Conservation (phyloP, 2,329 filamentous ascomycete genomes). For the Mycocentrospora acerina region DNA sequence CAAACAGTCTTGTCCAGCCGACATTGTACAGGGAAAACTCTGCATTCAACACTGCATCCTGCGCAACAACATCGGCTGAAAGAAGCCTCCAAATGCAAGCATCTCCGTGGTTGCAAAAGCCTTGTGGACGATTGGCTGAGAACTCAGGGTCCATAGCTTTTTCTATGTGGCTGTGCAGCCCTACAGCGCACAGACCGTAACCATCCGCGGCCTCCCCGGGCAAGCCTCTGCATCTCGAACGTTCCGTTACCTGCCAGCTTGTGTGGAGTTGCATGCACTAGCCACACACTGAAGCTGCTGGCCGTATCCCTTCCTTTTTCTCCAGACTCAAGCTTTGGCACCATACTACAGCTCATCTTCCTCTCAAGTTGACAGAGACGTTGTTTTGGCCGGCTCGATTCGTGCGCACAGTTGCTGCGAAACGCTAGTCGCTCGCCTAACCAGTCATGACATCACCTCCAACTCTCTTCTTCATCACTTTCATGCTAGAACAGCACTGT, state of each 20-base stretch:
- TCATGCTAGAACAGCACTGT: constrained; percentile 10
- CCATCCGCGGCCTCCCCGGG: constrained; percentile 18
- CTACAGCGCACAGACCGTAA: constrained; percentile 13
- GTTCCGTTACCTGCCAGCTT: constrained; percentile 3
- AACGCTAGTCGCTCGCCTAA: constrained; percentile 15
- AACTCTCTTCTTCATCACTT: constrained; percentile 4
- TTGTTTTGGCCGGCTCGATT: constrained; percentile 1
- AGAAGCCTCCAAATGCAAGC: constrained; percentile 6
- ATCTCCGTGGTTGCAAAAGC: constrained; percentile 1
- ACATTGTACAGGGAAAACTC: constrained; percentile 11
- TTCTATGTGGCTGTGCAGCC: background rate
- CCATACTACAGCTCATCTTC: background rate
- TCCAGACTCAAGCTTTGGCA: background rate
- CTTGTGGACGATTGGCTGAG: constrained; percentile 2
- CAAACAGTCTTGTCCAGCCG: constrained; percentile 1
- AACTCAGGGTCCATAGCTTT: constrained; percentile 7
- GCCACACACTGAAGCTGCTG: constrained; percentile 22
- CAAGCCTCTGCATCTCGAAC: constrained; percentile 5
- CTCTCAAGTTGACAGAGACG: background rate
- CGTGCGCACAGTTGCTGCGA: constrained; percentile 3
- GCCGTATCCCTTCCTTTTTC: constrained; percentile 2
- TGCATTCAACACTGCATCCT: constrained; percentile 9
- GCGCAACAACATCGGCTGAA: background rate
- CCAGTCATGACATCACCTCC: constrained; percentile 27
- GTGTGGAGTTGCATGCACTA: constrained; percentile 14